Conservation (phyloP, 164 flowering plant genomes). For the Echeveria elegans region DNA sequence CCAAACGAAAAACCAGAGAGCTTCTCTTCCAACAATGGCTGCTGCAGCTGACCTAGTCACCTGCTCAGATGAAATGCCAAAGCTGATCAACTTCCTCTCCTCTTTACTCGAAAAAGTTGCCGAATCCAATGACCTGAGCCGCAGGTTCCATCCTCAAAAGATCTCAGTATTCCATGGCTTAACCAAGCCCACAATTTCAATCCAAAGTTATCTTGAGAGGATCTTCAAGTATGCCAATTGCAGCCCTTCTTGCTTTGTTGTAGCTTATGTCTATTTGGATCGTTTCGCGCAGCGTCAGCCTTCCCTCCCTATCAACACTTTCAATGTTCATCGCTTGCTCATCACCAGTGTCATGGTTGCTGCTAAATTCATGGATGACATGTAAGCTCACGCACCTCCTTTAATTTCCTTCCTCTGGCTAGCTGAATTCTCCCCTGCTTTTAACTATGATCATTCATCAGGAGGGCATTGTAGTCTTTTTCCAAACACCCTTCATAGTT, state of each 20-base stretch:
- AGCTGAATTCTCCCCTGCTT: background rate
- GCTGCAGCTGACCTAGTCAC: constrained; percentile 26
- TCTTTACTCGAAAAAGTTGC: constrained; percentile 41
- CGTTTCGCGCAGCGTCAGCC: constrained; percentile 50
- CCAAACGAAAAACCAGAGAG: background rate
- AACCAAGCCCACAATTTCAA: constrained; percentile 42
- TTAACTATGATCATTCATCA: background rate
- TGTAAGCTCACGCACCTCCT: constrained; percentile 25
- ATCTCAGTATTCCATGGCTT: constrained; percentile 57
- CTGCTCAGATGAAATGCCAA: constrained; percentile 23
- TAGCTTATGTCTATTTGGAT: constrained; percentile 63
- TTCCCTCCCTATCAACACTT: constrained; percentile 43
- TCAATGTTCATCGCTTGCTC: constrained; percentile 59
- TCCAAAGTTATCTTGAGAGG: constrained; percentile 49
- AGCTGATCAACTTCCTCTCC: constrained; percentile 44
- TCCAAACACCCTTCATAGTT: background rate
- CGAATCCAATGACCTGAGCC: constrained; percentile 39
- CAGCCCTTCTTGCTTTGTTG: constrained; percentile 56
- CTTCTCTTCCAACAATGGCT: constrained; percentile 23
- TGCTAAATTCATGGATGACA: constrained; percentile 70
- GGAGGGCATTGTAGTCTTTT: background rate
- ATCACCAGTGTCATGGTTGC: constrained; percentile 66
- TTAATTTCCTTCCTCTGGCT: too few species aligned
- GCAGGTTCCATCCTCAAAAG: constrained; percentile 24
- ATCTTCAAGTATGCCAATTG: constrained; percentile 71